A percentile compares a stretch with the other conserved stretches of the same genome.
phyloP scores from a whole-genome alignment of 331 rosid genomes.

The Spiraea crenata region DNA sequence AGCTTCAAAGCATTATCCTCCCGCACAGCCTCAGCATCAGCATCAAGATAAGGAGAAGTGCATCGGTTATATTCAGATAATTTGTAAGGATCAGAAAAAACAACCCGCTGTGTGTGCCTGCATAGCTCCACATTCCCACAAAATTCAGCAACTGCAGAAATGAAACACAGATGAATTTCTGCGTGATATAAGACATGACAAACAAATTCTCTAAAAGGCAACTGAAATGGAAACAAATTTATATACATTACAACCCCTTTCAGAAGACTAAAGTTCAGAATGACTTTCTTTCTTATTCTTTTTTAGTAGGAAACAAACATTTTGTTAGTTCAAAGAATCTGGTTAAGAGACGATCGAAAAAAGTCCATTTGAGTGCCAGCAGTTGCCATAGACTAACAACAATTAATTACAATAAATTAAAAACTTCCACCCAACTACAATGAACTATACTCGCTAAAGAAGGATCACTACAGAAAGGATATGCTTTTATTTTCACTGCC shows the following conservation, averaged over 20 bases:
- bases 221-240: background rate
- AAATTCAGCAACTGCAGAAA: conserved; percentile 72
- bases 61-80: conserved; percentile 72
- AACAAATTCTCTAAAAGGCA: background rate
- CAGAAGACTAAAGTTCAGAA: background rate
- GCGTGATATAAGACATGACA: background rate
- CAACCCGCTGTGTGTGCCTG: conserved; percentile 84
- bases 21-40: conserved; percentile 76
- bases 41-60: conserved; percentile 78
- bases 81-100: conserved; percentile 88
- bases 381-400: background rate
- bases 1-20: conserved; percentile 71
- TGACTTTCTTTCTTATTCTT: background rate
- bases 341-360: background rate
- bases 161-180: conserved; percentile 16
- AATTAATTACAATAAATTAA: background rate
- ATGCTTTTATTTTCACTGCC: background rate
- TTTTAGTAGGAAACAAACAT: background rate
- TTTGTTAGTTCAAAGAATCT: too few relatives aligned
- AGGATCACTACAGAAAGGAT: background rate
- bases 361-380: background rate
- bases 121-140: conserved; percentile 88
- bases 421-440: too few relatives aligned
- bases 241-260: background rate
- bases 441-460: background rate